phyloP scores from a whole-genome alignment of 1,139 yeast genomes.

The Yamadazyma membranifaciens region DNA sequence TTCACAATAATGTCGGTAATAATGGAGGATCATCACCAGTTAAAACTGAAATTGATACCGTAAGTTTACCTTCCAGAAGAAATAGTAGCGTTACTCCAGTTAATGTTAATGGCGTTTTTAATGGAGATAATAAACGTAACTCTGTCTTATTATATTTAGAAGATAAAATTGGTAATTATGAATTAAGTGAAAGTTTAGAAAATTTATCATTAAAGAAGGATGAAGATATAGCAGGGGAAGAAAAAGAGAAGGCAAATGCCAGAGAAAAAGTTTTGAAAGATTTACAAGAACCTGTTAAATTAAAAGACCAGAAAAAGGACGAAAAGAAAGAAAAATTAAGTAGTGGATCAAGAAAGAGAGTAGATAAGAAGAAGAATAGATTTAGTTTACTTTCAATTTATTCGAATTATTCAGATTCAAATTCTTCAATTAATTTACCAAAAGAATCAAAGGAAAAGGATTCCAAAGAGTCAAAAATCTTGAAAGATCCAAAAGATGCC shows the following conservation, averaged over 20 bases:
- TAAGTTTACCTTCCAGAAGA: conserved; percentile 27
- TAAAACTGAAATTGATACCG: conserved; percentile 16
- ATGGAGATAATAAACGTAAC: conserved; percentile 31
- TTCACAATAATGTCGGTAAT: conserved; percentile 8
- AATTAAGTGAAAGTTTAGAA: conserved; percentile 25
- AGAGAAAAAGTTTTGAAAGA: background rate
- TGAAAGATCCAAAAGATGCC: background rate
- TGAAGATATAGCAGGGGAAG: background rate
- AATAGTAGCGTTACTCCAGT: conserved; percentile 46
- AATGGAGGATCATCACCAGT: conserved; percentile 13
- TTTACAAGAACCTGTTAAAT: background rate
- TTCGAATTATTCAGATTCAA: conserved; percentile 25
- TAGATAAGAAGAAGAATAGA: conserved; percentile 43
- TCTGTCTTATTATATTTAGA: conserved; percentile 47
- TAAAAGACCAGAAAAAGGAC: background rate
- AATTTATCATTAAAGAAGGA: conserved; percentile 6
- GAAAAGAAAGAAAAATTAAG: conserved; percentile 3
- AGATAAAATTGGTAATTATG: conserved; percentile 46
- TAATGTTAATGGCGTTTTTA: conserved; percentile 48
- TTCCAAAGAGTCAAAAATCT: background rate
- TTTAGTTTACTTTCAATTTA: conserved; percentile 56
- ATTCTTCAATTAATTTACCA: conserved; percentile 16
- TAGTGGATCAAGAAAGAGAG: conserved; percentile 18
- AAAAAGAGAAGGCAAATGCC: background rate
- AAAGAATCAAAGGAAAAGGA: conserved; percentile 2